A percentile compares a stretch with the other conserved stretches of the same genome.
These are phyloP conservation scores for Apophysomyces variabilis DNA, from an alignment of 371 early-diverging fungal genomes.

Conservation along the genomic window DNA sequence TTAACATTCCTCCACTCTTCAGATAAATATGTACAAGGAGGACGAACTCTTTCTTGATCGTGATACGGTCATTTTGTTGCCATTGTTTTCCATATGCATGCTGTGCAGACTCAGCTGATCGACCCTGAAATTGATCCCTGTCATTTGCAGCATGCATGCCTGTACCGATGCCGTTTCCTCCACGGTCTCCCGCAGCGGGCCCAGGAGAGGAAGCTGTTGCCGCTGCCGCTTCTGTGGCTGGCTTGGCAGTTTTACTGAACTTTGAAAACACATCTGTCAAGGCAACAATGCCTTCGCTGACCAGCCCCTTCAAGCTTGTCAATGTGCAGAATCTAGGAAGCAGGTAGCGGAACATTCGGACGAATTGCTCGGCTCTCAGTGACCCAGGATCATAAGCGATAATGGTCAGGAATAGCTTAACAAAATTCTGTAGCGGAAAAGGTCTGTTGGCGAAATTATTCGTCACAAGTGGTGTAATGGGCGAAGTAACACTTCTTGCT, in stretches of 20 bases:
- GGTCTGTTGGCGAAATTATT: constrained; percentile 41
- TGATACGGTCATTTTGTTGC: constrained; percentile 69
- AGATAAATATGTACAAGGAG: constrained; percentile 55
- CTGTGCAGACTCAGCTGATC: constrained; percentile 35
- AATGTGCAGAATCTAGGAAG: constrained; percentile 49
- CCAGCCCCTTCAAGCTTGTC: constrained; percentile 33
- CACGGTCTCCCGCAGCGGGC: background rate
- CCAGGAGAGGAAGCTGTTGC: constrained; percentile 2
- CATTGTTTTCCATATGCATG: constrained; percentile 67
- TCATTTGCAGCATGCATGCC: background rate
- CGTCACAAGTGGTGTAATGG: constrained; percentile 37
- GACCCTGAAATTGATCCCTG: background rate
- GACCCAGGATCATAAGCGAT: constrained; percentile 72
- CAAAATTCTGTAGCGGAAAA: constrained; percentile 58
- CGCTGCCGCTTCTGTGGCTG: constrained; percentile 16
- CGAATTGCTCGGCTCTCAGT: constrained; percentile 70
- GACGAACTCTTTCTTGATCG: constrained; percentile 63
- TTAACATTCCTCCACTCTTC: constrained; percentile 51
- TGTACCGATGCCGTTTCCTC: background rate
- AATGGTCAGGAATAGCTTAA: constrained; percentile 67
- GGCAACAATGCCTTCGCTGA: constrained; percentile 60
- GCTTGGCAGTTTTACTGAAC: constrained; percentile 60
- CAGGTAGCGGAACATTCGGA: constrained; percentile 52
- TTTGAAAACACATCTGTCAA: constrained; percentile 59
- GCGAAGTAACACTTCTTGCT: constrained; percentile 38